Evolutionary conservation across 208 protist species (phyloP), one percentile per base, ranked within the genome.

Genomic region (Angomonas deanei): DNA sequence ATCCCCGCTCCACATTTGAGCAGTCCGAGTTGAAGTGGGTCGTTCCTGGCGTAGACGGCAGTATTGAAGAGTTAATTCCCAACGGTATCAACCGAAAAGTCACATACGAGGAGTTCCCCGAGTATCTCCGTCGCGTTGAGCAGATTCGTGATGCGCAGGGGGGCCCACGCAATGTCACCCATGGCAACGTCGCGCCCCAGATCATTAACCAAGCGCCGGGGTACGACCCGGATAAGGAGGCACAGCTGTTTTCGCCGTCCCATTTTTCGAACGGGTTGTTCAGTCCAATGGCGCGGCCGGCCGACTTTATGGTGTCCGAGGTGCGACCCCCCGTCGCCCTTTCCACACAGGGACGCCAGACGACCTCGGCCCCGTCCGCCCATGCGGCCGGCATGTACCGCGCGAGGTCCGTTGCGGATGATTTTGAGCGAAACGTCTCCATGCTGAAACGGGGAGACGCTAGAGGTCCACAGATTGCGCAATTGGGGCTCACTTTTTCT

Each of bases 401-500:
- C n/a, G 33, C 53, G 0, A 65, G 65, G 24, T 55, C 67, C 60
- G 61, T 63, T 31, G 39, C 55, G 28, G 55, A 61, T 17, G 74
- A 80, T 32, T 89, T 92, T 49, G 32, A 74, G 21, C 33, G 73
- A 0, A 83, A 78, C 30, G 82, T 92, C 0, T 55, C 70, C 5
- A 34, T 74, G 17, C 60, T 92, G 10, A 74, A 69, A 5, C 42
- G 38, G n/a, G 86, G 82, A 0, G 2, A 49, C 13, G 64, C 88
- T 33, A 62, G 66, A 0, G 68, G 73, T 6, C 21, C 56, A 31
- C 66, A 78, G 38, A 66, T 92, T 26, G 65, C 80, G 47, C 72
- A 76, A 31, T 74, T 89, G 0, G 79, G 77, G 24, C 74, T 92
- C 15, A 88, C 86, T 21, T 92, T 92, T 75, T 81, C 78, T 68